phyloP scores from a whole-genome alignment of 2,329 filamentous ascomycete species.

The Talaromyces sp. region DNA sequence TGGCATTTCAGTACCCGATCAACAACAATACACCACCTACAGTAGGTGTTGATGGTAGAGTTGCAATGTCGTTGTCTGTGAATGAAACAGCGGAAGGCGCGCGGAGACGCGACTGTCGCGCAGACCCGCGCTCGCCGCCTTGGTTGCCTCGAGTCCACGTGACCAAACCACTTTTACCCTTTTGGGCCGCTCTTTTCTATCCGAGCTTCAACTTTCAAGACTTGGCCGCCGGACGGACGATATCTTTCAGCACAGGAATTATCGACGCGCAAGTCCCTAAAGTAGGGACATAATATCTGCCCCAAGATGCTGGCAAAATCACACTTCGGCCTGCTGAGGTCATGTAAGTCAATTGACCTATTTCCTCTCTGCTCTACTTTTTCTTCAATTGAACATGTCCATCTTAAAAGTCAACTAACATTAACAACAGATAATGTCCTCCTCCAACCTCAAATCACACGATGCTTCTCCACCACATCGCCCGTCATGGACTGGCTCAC shows the following conservation, averaged over 20 bases:
- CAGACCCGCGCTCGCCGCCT: conserved; percentile 1
- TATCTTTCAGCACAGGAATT: neutral
- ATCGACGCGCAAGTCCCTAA: neutral
- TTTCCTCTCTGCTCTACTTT: neutral
- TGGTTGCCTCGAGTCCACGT: conserved; percentile 13
- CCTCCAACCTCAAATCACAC: conserved; percentile 41
- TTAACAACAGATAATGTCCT: conserved; percentile 25
- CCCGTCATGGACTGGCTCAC: conserved; percentile 70
- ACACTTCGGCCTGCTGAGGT: conserved; percentile 34
- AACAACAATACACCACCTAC: neutral
- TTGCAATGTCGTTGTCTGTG: neutral
- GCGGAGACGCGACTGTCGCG: conserved; percentile 27
- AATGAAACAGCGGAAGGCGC: conserved; percentile 5
- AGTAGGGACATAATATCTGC: neutral
- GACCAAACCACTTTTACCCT: conserved; percentile 18
- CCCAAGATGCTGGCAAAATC: conserved; percentile 34
- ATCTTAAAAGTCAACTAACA: conserved; percentile 20
- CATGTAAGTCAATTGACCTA: conserved; percentile 28
- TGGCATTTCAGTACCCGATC: conserved; percentile 58
- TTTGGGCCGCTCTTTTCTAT: conserved; percentile 10
- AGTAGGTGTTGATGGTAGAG: neutral
- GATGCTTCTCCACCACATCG: conserved; percentile 71
- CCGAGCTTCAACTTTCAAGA: neutral
- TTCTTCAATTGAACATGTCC: neutral
- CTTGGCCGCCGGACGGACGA: conserved; percentile 7